These are phyloP conservation scores for Gonium pectorale DNA, from an alignment of 139 green algal species.

Conservation along the genomic window DNA sequence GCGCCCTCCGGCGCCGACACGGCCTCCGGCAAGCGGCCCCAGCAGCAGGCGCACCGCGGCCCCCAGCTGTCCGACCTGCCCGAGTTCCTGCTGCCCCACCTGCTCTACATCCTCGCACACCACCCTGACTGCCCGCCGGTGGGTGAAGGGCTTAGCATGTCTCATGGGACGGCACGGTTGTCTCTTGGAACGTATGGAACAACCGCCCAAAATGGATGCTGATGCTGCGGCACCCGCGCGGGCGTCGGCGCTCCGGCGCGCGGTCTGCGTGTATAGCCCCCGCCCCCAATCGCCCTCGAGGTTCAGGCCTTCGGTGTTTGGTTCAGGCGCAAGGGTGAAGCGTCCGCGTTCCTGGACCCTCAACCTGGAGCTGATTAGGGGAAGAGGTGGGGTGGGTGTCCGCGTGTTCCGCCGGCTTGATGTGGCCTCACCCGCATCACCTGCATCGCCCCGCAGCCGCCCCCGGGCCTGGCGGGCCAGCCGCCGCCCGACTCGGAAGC, in stretches of 20 bases:
- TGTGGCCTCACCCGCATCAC: neutral
- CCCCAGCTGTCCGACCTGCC: conserved; percentile 74
- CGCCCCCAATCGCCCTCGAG: too few relatives aligned
- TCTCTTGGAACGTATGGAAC: too few relatives aligned
- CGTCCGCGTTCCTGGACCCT: too few relatives aligned
- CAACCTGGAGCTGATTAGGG: too few relatives aligned
- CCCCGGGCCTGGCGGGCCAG: neutral
- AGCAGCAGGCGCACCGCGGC: neutral
- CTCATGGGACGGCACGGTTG: too few relatives aligned
- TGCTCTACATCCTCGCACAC: conserved; percentile 84
- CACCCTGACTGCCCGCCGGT: conserved; percentile 87
- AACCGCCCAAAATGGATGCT: too few relatives aligned
- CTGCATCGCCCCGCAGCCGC: neutral
- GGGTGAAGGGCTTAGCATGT: neutral
- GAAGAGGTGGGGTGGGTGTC: neutral
- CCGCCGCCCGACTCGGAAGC: too few relatives aligned
- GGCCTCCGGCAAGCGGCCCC: neutral
- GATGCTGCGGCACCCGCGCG: too few relatives aligned
- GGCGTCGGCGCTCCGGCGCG: too few relatives aligned
- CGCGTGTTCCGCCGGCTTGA: neutral
- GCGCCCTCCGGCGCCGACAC: neutral
- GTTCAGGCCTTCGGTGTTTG: too few relatives aligned
- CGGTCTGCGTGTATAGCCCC: too few relatives aligned
- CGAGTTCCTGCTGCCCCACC: conserved; percentile 84
- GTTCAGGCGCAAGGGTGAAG: too few relatives aligned